These are phyloP conservation scores for Didymella arachidicola DNA, from an alignment of 2,329 filamentous ascomycete genomes.

Conservation along the genomic window DNA sequence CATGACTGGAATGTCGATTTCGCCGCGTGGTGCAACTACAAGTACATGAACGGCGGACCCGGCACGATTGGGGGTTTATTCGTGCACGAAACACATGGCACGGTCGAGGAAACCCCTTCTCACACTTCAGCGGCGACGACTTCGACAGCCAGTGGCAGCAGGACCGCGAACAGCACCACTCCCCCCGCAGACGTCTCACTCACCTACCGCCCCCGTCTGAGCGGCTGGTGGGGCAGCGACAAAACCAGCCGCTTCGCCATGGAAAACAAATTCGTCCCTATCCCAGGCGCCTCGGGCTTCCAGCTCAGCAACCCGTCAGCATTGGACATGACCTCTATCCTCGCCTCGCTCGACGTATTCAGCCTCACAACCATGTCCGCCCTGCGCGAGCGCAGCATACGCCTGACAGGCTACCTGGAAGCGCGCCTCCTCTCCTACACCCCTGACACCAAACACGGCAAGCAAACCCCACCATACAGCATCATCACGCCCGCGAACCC, in stretches of 20 bases:
- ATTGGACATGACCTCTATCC: slow-evolving; percentile 77
- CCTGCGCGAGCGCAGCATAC: slow-evolving; percentile 74
- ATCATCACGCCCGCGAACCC: slow-evolving; percentile 75
- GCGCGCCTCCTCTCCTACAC: slow-evolving; percentile 41
- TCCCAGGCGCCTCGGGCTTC: slow-evolving; percentile 79
- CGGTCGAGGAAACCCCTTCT: slow-evolving; percentile 51
- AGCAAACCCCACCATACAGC: slow-evolving; percentile 48
- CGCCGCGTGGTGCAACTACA: slow-evolving; percentile 93
- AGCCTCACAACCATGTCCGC: slow-evolving; percentile 72
- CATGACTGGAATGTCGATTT: slow-evolving; percentile 94
- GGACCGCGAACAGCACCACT: neutral
- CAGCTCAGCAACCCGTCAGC: slow-evolving; percentile 86
- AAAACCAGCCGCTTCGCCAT: slow-evolving; percentile 81
- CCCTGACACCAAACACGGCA: neutral
- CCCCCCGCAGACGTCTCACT: slow-evolving; percentile 23
- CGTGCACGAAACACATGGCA: slow-evolving; percentile 77
- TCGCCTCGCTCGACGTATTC: slow-evolving; percentile 77
- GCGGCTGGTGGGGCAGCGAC: slow-evolving; percentile 88
- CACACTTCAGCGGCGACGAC: neutral
- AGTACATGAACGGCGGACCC: slow-evolving; percentile 88
- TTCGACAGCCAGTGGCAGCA: neutral
- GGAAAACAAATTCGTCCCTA: slow-evolving; percentile 80
- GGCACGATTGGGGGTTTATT: slow-evolving; percentile 82
- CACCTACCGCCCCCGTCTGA: slow-evolving; percentile 70
- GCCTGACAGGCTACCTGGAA: slow-evolving; percentile 80